These are phyloP conservation scores for Jacaranda mimosifolia DNA, from an alignment of 257 asterid species.

Conservation along the genomic window DNA sequence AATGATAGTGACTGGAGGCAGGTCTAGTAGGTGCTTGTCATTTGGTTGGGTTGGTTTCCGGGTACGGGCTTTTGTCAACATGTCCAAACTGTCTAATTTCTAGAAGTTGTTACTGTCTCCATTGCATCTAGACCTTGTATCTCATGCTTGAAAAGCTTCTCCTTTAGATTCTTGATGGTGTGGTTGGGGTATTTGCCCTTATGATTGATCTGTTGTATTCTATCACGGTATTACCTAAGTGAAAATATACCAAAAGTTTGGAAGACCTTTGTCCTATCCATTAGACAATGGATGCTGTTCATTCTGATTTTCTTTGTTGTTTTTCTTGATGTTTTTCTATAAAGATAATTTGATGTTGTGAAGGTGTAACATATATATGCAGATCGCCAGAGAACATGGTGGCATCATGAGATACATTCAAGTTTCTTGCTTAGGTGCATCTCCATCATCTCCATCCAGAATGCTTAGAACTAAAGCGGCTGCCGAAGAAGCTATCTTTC, in stretches of 20 bases:
- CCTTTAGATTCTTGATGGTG: constrained; percentile 7
- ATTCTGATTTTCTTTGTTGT: neutral
- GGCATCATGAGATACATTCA: constrained; percentile 94
- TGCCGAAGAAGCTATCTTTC: constrained; percentile 84
- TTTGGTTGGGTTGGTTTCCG: constrained; percentile 3
- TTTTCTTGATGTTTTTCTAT: constrained; percentile 1
- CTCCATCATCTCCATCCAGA: constrained; percentile 79
- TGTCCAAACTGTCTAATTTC: neutral
- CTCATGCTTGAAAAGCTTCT: constrained; percentile 2
- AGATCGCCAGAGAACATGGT: constrained; percentile 98
- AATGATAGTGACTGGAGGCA: neutral
- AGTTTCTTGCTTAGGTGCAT: constrained; percentile 90
- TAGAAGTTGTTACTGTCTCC: neutral
- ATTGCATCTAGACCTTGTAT: constrained; percentile 1
- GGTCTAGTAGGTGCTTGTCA: neutral
- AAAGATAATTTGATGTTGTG: constrained; percentile 9
- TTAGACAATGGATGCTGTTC: too few relatives aligned
- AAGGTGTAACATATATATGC: constrained; percentile 30
- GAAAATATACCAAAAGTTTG: too few relatives aligned
- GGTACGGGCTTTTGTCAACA: neutral
- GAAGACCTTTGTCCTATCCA: too few relatives aligned
- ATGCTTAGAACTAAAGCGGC: constrained; percentile 93
- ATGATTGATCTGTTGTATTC: neutral
- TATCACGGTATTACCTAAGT: neutral
- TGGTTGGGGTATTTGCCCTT: constrained; percentile 4